Base-by-base conservation (phyloP, 768 basidiomycete species). In the Boletus rex-veris region DNA sequence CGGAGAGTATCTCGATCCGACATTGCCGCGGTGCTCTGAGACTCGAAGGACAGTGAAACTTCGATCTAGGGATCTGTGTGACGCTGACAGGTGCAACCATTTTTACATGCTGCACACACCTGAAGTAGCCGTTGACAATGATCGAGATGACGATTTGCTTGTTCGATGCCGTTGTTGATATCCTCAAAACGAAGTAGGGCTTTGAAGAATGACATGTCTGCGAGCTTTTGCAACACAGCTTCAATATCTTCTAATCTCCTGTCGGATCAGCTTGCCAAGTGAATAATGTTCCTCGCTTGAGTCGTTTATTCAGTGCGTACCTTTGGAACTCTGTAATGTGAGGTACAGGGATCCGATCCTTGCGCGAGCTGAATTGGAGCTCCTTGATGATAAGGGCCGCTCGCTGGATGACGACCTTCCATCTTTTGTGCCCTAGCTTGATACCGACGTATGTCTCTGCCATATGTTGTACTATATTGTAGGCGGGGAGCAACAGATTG, bases 171-270 rank as follows among this genome's bases (percentile, higher is more conserved):
- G 12, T n/a, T 19, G 33, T 48, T 48, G 41, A 56, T 38, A 4
- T 48, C 50, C 10, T 48, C 55, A 19, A 44, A 51, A 21, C 28
- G 45, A 5, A 52, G 50, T 1, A 52, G 28, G 4, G 55, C 55
- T 48, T 52, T 52, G 36, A 52, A 39, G 50, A 52, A 52, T n/a
- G 55, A 48, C 41, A 56, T 37, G 4, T 26, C 18, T 3, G 55
- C 55, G 19, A 47, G 41, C 10, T 7, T 52, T 19, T 48, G 10
- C 14, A 56, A 19, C 14, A 56, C 37, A 7, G 2, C 6, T 15
- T 51, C 35, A 14, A 56, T 8, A 30, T 56, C 50, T 42, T 42
- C 38, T 1, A 56, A 24, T 16, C 48, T 42, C 18, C 55, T 56
- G 26, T 30, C 11, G 28, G 31, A 38, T 50, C 7, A 31, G 28